Evolutionary conservation across 2,329 filamentous ascomycete species (phyloP).

Genomic region (Bipolaris victoriae): DNA sequence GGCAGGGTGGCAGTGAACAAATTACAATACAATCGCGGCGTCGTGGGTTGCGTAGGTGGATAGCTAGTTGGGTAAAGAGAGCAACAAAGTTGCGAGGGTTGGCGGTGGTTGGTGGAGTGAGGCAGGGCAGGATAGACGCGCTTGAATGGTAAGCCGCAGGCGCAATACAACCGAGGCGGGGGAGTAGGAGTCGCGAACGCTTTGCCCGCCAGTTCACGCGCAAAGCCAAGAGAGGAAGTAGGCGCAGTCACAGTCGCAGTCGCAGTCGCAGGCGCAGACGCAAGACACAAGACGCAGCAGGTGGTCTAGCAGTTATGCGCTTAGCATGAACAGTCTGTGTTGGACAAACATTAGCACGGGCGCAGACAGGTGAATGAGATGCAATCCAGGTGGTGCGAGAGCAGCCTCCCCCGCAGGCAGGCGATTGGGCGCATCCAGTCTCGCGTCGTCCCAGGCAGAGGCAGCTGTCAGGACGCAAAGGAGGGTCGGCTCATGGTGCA

Average conservation of each 20-base stretch:
- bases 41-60: background rate
- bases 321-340: constrained; percentile 31
- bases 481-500: constrained; percentile 35
- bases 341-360: constrained; percentile 48
- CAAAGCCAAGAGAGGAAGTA: constrained; percentile 9
- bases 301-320: constrained; percentile 37
- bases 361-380: constrained; percentile 32
- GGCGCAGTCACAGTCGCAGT: too few species aligned
- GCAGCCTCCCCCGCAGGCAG: constrained; percentile 29
- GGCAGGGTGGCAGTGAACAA: background rate
- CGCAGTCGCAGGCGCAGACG: constrained; percentile 23
- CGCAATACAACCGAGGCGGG: constrained; percentile 27
- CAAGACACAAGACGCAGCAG: constrained; percentile 20
- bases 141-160: constrained; percentile 28
- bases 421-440: constrained; percentile 33
- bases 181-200: constrained; percentile 25
- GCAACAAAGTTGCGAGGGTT: constrained; percentile 22
- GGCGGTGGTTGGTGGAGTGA: constrained; percentile 9
- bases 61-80: background rate
- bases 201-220: constrained; percentile 36
- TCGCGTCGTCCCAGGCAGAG: constrained; percentile 44
- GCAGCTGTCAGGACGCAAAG: constrained; percentile 47
- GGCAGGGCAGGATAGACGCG: constrained; percentile 24
- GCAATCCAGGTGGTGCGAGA: constrained; percentile 38
- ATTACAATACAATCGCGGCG: background rate